Evolutionary conservation across 2,329 filamentous ascomycete species (phyloP).

Genomic region (Xylariomycetidae sp.): DNA sequence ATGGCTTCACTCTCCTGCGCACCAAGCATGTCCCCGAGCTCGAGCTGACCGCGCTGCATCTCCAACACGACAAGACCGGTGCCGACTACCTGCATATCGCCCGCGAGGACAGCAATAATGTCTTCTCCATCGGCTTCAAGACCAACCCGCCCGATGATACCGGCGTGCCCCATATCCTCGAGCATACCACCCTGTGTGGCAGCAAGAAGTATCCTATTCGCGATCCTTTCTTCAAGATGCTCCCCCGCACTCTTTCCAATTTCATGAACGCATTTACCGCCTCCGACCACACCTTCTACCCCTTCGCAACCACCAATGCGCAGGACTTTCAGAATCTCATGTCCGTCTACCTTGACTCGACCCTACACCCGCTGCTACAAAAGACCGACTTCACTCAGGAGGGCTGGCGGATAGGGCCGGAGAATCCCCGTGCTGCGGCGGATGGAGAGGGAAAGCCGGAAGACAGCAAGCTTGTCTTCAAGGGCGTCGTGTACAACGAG

Average conservation of each 20-base stretch:
- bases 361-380: slow-evolving; percentile 82
- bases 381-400: slow-evolving; percentile 92
- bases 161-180: slow-evolving; percentile 91
- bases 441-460: slow-evolving; percentile 40
- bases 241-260: slow-evolving; percentile 94
- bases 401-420: slow-evolving; percentile 91
- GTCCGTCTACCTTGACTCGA: slow-evolving; percentile 94
- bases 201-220: slow-evolving; percentile 97
- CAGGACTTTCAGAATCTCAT: slow-evolving; percentile 95
- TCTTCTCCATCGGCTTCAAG: slow-evolving; percentile 98
- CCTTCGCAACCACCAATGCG: slow-evolving; percentile 92
- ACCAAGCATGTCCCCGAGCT: slow-evolving; percentile 91
- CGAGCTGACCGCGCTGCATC: slow-evolving; percentile 81
- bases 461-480: slow-evolving; percentile 76
- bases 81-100: slow-evolving; percentile 95
- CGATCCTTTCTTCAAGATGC: slow-evolving; percentile 99
- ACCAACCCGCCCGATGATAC: slow-evolving; percentile 97
- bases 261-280: slow-evolving; percentile 99
- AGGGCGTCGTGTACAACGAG: slow-evolving; percentile 97
- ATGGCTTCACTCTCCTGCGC: slow-evolving; percentile 87
- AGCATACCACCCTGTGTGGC: slow-evolving; percentile 94
- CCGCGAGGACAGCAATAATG: slow-evolving; percentile 95
- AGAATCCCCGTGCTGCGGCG: slow-evolving; percentile 64
- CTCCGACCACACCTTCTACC: slow-evolving; percentile 93
- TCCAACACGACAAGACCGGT: slow-evolving; percentile 91